Evolutionary conservation across 1,284 basidiomycete genomes (phyloP), one percentile per base, ranked within the genome.

Genomic region (Serendipita sp.): DNA sequence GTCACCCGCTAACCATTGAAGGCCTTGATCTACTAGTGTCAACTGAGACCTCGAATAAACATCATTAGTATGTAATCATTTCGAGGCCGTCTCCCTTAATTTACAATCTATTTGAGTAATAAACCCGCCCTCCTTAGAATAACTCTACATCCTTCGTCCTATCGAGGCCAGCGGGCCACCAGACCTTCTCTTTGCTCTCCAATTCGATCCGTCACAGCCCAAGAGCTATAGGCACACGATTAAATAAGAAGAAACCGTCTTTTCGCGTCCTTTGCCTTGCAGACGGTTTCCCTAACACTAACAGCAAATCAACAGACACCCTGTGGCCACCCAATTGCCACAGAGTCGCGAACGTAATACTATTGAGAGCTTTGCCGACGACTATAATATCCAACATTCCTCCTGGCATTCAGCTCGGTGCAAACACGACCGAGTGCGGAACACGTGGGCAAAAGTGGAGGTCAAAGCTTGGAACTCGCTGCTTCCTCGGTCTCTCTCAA

Each of bases 271-370:
- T 99, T 96, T 0, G 93, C 86, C 15, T 85, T 81, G 43, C 95
- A 83, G 64, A 88, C 84, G 1, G 94, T 97, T 69, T 85, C 84
- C 47, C 22, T 22, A 22, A 22, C 22, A 22, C 22, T 22, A 88
- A 75, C 15, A 99, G 78, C 26, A 98, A 75, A 69, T 94, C 88
- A 47, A 96, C 84, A 71, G 93, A 96, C 3, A 79, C 75, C 22
- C 79, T 76, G 0, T 85, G 77, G 72, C 95, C 87, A 13, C 91
- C 91, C n/a, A 95, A 77, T 74, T 95, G 92, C 64, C 97, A 82
- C 63, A 84, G 80, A 2, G 86, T 83, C 3, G 91, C 91, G 73
- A 99, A 98, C 2, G 95, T 93, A 62, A 99, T 78, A 74, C 99
- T 98, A 71, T 94, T 94, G 67, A 85, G 82, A 0, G 93, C 93